phyloP scores from a whole-genome alignment of 2,329 filamentous ascomycete species.

The Fusarium circinatum region DNA sequence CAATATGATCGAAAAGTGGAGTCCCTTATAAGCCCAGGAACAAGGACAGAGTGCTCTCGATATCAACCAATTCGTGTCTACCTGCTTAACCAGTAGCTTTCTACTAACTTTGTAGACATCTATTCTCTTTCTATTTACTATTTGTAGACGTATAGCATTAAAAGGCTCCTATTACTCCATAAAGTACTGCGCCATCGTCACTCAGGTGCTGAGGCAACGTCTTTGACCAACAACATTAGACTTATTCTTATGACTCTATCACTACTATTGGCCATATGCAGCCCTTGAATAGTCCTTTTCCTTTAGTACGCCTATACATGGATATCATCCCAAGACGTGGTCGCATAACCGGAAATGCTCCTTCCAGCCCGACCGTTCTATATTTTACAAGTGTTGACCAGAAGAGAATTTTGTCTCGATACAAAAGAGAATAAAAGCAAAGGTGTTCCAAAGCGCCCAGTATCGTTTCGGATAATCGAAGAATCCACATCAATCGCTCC shows the following conservation, averaged over 20 bases:
- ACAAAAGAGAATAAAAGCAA: constrained; percentile 17
- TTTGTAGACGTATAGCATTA: no score
- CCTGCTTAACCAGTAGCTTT: background rate
- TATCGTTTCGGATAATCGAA: constrained; percentile 23
- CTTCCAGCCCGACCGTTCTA: constrained; percentile 28
- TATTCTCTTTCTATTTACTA: no score
- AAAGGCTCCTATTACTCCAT: background rate
- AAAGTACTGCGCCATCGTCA: background rate
- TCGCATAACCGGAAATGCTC: constrained; percentile 33
- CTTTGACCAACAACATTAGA: constrained; percentile 9
- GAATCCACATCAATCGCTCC: constrained; percentile 26
- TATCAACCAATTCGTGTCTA: background rate
- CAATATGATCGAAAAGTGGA: background rate
- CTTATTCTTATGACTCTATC: background rate
- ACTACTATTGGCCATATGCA: background rate
- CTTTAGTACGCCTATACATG: constrained; percentile 34
- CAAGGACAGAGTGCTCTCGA: background rate
- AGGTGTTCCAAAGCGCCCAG: constrained; percentile 27
- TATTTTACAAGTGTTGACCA: constrained; percentile 27
- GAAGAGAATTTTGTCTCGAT: constrained; percentile 2
- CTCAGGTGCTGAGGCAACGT: background rate
- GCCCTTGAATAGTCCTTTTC: background rate
- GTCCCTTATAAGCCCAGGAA: background rate
- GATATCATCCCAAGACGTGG: constrained; percentile 37
- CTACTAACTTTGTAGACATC: no score